Evolutionary conservation across 2,329 filamentous ascomycete genomes (phyloP).

Genomic region (Neonectria punicea): DNA sequence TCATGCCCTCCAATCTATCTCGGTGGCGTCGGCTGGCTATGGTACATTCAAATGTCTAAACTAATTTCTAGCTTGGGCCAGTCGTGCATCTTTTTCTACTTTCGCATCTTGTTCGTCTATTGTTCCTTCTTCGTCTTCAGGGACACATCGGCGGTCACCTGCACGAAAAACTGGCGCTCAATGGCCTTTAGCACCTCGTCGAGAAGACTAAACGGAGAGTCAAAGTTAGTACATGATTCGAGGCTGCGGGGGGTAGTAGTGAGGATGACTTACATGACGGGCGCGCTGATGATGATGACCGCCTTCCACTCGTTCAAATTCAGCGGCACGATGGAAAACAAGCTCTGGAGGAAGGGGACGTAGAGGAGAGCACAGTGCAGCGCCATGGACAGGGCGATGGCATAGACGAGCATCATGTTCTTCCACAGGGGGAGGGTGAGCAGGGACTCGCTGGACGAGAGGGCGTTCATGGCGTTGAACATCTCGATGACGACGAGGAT

Average conservation of each 20-base stretch:
- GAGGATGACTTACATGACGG: conserved; percentile 80
- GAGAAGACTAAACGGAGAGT: conserved; percentile 66
- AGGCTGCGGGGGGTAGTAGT: too few species aligned
- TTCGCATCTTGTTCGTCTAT: conserved; percentile 48
- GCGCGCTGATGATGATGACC: conserved; percentile 86
- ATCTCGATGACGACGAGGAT: conserved; percentile 98
- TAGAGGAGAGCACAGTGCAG: conserved; percentile 96
- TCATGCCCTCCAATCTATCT: conserved; percentile 18
- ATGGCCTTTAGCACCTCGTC: conserved; percentile 85
- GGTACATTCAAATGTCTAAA: conserved; percentile 46
- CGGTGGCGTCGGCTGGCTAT: conserved; percentile 27
- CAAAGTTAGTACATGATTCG: conserved; percentile 37
- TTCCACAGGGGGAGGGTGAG: conserved; percentile 95
- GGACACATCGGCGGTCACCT: conserved; percentile 55
- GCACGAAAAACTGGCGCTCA: conserved; percentile 75
- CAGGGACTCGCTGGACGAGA: conserved; percentile 94
- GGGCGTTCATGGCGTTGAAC: conserved; percentile 98
- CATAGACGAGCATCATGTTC: conserved; percentile 98
- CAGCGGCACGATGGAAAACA: conserved; percentile 92
- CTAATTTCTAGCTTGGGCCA: conserved; percentile 39
- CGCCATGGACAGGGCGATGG: conserved; percentile 90
- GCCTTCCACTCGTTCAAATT: conserved; percentile 92
- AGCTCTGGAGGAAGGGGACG: conserved; percentile 83
- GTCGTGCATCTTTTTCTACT: conserved; percentile 31
- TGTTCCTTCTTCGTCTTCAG: conserved; percentile 65